Percentiles rank a stretch among this genome's conserved stretches.
Conservation (phyloP, 2,329 filamentous ascomycete species). For the Aspergillus candidus region DNA sequence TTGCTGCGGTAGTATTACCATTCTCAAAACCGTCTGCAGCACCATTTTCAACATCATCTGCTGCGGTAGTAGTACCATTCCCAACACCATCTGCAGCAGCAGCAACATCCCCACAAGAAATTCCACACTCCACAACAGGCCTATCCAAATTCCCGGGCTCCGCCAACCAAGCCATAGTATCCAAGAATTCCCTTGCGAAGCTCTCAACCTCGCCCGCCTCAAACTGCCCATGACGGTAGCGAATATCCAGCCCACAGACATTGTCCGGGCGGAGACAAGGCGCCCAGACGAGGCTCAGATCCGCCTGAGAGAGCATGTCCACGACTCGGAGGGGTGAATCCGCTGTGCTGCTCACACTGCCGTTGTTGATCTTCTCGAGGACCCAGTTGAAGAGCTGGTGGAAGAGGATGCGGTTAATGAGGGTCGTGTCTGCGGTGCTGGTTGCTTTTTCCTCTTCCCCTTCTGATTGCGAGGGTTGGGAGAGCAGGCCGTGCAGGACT, state of each 20-base stretch:
- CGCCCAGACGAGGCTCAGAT: conserved; percentile 1
- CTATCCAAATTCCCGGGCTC: not conserved
- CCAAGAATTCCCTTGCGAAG: not conserved
- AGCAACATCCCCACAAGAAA: too few species aligned
- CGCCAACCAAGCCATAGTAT: not conserved
- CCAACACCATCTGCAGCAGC: too few species aligned
- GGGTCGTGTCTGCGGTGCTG: not conserved
- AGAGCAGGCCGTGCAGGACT: not conserved
- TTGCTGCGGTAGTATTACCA: too few species aligned
- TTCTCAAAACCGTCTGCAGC: too few species aligned
- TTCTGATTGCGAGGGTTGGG: too few species aligned
- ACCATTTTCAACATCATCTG: too few species aligned
- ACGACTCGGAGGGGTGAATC: not conserved
- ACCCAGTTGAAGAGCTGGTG: conserved; percentile 1
- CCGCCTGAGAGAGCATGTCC: not conserved
- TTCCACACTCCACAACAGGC: not conserved
- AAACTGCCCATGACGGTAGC: not conserved
- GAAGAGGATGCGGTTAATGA: not conserved
- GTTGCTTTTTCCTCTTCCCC: not conserved
- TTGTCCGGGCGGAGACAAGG: not conserved
- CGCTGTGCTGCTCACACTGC: not conserved
- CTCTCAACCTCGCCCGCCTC: not conserved
- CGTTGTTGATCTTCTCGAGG: not conserved
- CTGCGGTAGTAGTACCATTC: too few species aligned
- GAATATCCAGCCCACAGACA: not conserved